These are phyloP conservation scores for Phaeotremella fagi DNA, from an alignment of 768 basidiomycete species.

Conservation along the genomic window DNA sequence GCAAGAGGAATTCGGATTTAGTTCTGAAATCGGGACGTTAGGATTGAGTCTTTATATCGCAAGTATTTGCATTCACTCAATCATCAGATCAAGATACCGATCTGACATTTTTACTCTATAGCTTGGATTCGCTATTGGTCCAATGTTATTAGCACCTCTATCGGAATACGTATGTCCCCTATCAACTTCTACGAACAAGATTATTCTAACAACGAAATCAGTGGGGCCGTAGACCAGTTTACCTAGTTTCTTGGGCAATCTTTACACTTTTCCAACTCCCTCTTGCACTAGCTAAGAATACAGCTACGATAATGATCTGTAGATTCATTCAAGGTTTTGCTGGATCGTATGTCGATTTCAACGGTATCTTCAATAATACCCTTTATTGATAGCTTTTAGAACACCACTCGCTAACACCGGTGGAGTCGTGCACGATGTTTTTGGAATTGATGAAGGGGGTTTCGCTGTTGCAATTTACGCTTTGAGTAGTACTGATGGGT, in stretches of 20 bases:
- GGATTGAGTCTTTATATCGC: constrained; percentile 28
- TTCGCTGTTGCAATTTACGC: constrained; percentile 20
- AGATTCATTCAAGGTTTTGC: constrained; percentile 34
- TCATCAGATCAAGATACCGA: not conserved
- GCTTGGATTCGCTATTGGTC: constrained; percentile 11
- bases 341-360: constrained; percentile 16
- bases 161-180: constrained; percentile 4
- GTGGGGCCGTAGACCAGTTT: constrained; percentile 28
- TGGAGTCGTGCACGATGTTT: constrained; percentile 33
- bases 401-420: constrained; percentile 30
- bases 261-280: constrained; percentile 35
- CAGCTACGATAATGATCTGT: constrained; percentile 25
- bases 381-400: not conserved
- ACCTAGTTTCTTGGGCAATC: constrained; percentile 29
- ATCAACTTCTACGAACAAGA: not conserved
- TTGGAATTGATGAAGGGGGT: constrained; percentile 25
- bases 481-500: constrained; percentile 22
- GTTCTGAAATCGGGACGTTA: constrained; percentile 21
- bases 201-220: too few relatives aligned
- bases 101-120: too few relatives aligned
- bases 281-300: constrained; percentile 24
- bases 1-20: constrained; percentile 25
- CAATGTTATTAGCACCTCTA: constrained; percentile 29
- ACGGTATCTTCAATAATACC: not conserved
- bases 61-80: not conserved